Evolutionary conservation across 306 rosid genomes (phyloP).

Genomic region (Chamaecrista fasciculata): DNA sequence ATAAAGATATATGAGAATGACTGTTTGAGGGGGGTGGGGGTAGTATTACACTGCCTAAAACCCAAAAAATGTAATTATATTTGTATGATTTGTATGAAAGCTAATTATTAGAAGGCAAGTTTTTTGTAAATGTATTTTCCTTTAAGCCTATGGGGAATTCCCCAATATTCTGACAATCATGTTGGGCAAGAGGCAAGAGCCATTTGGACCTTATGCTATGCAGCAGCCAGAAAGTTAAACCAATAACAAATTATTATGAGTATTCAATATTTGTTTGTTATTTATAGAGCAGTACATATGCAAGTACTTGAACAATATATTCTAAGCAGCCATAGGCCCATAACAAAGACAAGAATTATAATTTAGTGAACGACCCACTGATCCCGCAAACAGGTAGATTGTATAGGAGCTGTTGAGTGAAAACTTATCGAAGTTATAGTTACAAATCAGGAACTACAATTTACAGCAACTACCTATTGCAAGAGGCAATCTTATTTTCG

Average conservation of each 20-base stretch:
- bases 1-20: neutral
- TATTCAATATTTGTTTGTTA: conserved; percentile 25
- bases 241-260: conserved; percentile 24
- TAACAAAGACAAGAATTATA: conserved; percentile 22
- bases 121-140: neutral
- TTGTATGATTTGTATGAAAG: neutral
- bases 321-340: conserved; percentile 25
- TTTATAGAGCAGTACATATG: conserved; percentile 23
- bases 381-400: neutral
- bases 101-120: conserved; percentile 9
- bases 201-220: conserved; percentile 29
- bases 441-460: conserved; percentile 14
- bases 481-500: neutral
- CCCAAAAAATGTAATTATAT: neutral
- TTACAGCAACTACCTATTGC: conserved; percentile 6
- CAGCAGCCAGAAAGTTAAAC: conserved; percentile 13
- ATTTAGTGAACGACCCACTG: conserved; percentile 17
- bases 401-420: neutral
- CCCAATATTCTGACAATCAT: neutral
- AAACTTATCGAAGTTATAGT: neutral
- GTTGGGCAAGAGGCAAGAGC: conserved; percentile 34
- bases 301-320: conserved; percentile 17
- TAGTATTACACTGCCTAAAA: neutral
- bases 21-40: neutral
- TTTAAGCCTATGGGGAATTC: neutral